Base-by-base conservation (phyloP, 2,329 filamentous ascomycete genomes). In the Exophiala spinifera region DNA sequence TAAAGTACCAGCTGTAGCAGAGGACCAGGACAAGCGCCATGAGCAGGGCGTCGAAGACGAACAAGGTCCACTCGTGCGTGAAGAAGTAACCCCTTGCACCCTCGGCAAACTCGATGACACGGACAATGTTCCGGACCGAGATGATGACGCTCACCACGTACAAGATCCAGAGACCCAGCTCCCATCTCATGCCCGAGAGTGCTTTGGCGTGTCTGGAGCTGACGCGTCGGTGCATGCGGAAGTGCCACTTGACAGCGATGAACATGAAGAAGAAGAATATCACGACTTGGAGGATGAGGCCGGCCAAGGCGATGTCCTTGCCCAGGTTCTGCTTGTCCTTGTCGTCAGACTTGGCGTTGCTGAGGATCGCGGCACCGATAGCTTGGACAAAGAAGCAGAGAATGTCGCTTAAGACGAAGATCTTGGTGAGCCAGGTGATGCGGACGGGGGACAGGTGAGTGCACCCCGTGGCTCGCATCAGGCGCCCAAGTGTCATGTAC, bases 191-290 rank as follows among this genome's bases (percentile, higher is more conserved):
- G 36, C 36, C 14, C 36, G 36, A 39, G 36, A 39, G 36, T 39
- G 36, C n/a, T 39, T 39, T 39, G n/a, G 36, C 14, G 11, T 39
- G 14, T 39, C 17, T 39, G 36, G 36, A 39, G 14, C 36, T 39
- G 36, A 39, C 17, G 36, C 36, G 36, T 15, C 36, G 36, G n/a
- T 19, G 36, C 36, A 39, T 39, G 17, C 36, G 36, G n/a, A n/a
- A 39, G 11, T 39, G 36, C 36, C 36, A 39, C 36, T 39, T 39
- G 3, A 73, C 59, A 0, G 78, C 72, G 1, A 74, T 74, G 4
- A 75, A 51, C 34, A 79, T 67, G 61, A 86, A 86, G 33, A 83
- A 68, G 23, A 72, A 73, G 56, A 86, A 84, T 51, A 80, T 75
- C 42, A 80, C 37, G 17, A 86, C 72, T 62, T 86, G 83, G 14